Percentiles rank a stretch among this genome's conserved stretches.
phyloP scores from a whole-genome alignment of 2,329 filamentous ascomycete species.

The Diaporthe destruens region DNA sequence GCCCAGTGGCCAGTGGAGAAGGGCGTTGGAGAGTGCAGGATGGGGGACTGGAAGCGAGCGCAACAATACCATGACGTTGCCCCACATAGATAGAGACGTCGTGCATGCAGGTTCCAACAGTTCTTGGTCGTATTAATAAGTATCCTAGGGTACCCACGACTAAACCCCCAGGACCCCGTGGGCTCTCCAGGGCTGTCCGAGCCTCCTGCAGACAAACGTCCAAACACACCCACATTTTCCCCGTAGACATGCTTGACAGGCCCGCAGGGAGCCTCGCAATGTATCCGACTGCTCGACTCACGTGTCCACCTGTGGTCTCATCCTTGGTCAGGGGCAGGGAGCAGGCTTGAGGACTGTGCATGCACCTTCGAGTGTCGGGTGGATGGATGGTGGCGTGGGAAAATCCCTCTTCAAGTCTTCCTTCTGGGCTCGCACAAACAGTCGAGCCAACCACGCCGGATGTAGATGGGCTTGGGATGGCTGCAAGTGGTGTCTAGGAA shows the following conservation, averaged over 20 bases:
- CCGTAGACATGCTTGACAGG: neutral
- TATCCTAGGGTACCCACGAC: neutral
- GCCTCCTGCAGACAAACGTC: neutral
- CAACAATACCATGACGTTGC: neutral
- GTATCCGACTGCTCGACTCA: conserved; percentile 11
- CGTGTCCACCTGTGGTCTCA: neutral
- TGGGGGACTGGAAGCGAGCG: neutral
- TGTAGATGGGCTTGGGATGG: neutral
- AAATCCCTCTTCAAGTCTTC: neutral
- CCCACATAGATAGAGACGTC: conserved; percentile 4
- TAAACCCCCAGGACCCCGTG: neutral
- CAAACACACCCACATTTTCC: conserved; percentile 24
- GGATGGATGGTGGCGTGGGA: neutral
- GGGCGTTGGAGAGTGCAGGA: too few relatives aligned
- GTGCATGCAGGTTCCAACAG: conserved; percentile 6
- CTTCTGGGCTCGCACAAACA: neutral
- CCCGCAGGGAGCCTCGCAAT: neutral
- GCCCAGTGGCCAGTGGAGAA: neutral
- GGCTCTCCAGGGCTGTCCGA: too few relatives aligned
- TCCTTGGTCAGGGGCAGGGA: conserved; percentile 16
- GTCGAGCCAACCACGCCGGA: conserved; percentile 3
- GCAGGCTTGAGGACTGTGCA: neutral
- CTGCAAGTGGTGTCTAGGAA: neutral
- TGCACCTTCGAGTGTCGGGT: neutral
- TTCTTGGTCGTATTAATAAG: neutral